Base-by-base conservation (phyloP, 768 basidiomycete genomes). In the Ramaria rubella region DNA sequence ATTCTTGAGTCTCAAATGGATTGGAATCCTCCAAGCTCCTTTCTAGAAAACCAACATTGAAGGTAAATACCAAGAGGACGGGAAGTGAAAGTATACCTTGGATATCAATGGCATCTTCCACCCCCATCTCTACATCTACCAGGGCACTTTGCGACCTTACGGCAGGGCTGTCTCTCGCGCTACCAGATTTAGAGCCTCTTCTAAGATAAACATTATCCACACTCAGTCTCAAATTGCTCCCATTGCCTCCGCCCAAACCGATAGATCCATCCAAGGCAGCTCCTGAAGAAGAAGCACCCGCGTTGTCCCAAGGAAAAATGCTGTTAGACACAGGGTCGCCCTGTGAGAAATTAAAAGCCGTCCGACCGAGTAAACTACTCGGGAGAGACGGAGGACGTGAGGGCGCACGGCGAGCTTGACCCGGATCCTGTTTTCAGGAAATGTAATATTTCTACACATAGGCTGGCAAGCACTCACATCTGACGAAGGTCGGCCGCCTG, bases 281-380 rank as follows among this genome's bases (percentile, higher is more conserved):
- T 24, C 69, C 79, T 30, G 64, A 61, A 24, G 71, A 73, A 30
- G 78, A 82, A 1, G 85, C 86, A 51, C 83, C 86, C 4, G 78
- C 88, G 65, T 90, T 79, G 64, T 91, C 87, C 89, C 89, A 92
- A 5, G 90, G 89, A 65, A 90, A 90, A 29, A 90, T 65, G 8
- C 84, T 82, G 60, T 81, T 86, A 31, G 44, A 45, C 3, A 49
- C 19, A n/a, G 21, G 31, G 19, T 54, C 36, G 42, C 55, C 29
- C 15, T 56, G 44, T 7, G 43, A 46, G 23, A n/a, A 6, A 17
- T 56, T 15, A 31, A 45, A 36, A 19, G 38, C 40, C 17, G 6
- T 19, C 9, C 50, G 49, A 19, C n/a, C 49, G 24, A 29, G n/a
- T 55, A 40, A 38, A 24, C 40, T 52, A 44, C 43, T 58, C 8